Evolutionary conservation across 78 protist genomes (phyloP).

Genomic region (Dictyostelium brefeldianum): DNA sequence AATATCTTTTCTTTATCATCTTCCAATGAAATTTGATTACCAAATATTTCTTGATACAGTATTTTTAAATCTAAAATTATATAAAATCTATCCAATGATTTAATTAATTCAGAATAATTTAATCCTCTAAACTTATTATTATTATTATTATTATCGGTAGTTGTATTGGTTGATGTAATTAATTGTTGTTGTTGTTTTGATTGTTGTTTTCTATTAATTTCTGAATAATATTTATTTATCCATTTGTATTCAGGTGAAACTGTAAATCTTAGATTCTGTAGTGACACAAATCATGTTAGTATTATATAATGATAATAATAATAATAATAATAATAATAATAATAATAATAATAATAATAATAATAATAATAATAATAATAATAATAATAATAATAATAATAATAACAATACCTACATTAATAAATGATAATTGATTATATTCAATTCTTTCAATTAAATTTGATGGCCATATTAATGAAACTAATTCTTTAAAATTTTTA

Average conservation of each 20-base stretch:
- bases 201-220: conserved; percentile 19
- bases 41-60: conserved; percentile 58
- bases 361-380: neutral
- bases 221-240: conserved; percentile 31
- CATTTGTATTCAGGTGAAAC: conserved; percentile 60
- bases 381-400: neutral
- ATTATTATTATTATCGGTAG: conserved; percentile 1
- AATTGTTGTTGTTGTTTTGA: neutral
- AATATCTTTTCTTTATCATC: conserved; percentile 54
- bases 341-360: neutral
- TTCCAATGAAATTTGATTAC: conserved; percentile 46
- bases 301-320: neutral
- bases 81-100: conserved; percentile 51
- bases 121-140: neutral
- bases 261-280: conserved; percentile 34
- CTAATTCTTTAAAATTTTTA: conserved; percentile 57
- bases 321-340: neutral
- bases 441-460: conserved; percentile 11
- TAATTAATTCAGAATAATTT: conserved; percentile 47
- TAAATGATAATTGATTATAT: conserved; percentile 8
- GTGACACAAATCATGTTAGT: neutral
- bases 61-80: conserved; percentile 1
- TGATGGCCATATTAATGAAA: conserved; percentile 30
- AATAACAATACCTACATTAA: neutral
- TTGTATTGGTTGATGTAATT: neutral